Evolutionary conservation across 257 asterid species (phyloP).

Genomic region (Solanum raphanifolium): DNA sequence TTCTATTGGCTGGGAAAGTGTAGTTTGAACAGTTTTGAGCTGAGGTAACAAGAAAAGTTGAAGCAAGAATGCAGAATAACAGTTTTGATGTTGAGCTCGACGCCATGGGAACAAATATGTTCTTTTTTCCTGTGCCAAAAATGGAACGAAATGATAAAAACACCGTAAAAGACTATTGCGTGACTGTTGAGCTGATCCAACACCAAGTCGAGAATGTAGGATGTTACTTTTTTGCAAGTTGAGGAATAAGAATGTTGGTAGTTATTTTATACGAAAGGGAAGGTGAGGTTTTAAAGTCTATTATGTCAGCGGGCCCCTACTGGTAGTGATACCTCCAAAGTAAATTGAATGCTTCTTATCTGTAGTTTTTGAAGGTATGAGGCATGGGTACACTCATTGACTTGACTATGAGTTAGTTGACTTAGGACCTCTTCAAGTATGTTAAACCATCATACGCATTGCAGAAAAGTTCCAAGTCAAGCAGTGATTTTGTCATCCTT

Average conservation of each 20-base stretch:
- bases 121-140: background rate
- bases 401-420: background rate
- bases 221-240: background rate
- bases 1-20: slow-evolving; percentile 17
- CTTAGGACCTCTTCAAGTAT: background rate
- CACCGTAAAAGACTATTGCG: background rate
- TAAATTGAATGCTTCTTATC: background rate
- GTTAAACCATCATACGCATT: background rate
- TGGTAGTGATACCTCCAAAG: background rate
- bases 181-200: background rate
- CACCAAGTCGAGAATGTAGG: background rate
- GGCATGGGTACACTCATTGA: background rate
- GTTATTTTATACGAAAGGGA: background rate
- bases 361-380: background rate
- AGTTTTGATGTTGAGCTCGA: background rate
- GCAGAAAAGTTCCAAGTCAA: background rate
- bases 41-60: slow-evolving; percentile 1
- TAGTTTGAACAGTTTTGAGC: slow-evolving; percentile 26
- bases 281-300: background rate
- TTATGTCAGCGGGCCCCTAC: background rate
- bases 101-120: background rate
- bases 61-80: background rate
- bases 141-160: background rate
- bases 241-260: background rate
- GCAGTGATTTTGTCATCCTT: background rate